These are phyloP conservation scores for Synchytrium microbalum DNA, from an alignment of 371 early-diverging fungal species.

Conservation along the genomic window DNA sequence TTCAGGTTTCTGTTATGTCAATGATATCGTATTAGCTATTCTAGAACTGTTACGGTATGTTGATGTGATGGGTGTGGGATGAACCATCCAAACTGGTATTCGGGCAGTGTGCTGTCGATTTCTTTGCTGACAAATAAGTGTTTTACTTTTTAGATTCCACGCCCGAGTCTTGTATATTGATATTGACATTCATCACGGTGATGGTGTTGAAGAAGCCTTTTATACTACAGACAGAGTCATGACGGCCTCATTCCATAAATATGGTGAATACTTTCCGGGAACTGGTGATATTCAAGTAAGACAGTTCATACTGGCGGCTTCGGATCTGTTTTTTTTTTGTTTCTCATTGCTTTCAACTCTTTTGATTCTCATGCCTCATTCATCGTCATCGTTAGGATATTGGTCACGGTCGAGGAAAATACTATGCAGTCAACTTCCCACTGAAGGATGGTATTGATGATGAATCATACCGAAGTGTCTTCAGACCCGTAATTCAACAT, in stretches of 20 bases:
- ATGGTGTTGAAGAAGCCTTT: conserved; percentile 99
- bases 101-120: neutral
- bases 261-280: conserved; percentile 98
- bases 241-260: conserved; percentile 98
- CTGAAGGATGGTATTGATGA: conserved; percentile 98
- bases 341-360: conserved; percentile 3
- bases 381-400: too few relatives aligned
- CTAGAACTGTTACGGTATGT: conserved; percentile 78
- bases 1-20: conserved; percentile 99
- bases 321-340: neutral
- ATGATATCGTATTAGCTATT: conserved; percentile 97
- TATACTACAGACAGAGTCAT: conserved; percentile 98
- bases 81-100: neutral
- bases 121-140: conserved; percentile 5
- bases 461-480: conserved; percentile 80
- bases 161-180: conserved; percentile 97
- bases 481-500: conserved; percentile 79
- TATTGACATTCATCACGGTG: conserved; percentile 99
- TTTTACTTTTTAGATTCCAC: conserved; percentile 51
- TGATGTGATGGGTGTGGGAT: too few relatives aligned
- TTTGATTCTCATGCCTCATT: neutral
- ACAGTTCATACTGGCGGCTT: conserved; percentile 8
- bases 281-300: conserved; percentile 80
- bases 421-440: conserved; percentile 97
- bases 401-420: conserved; percentile 77